Conservation (phyloP, 768 basidiomycete species). For the Leucocoprinus leucothites region DNA sequence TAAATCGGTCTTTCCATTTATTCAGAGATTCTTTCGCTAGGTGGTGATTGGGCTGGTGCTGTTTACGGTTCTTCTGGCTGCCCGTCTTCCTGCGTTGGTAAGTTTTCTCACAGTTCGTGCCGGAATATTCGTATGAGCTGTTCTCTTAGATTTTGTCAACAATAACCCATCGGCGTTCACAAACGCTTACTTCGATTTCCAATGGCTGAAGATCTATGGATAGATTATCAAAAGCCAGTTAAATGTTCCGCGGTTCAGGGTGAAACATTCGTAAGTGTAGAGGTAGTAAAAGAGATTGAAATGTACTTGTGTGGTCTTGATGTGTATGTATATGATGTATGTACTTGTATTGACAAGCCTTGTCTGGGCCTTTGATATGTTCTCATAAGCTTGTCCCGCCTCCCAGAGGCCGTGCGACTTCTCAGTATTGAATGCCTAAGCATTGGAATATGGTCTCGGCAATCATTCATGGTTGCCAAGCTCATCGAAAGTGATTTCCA, state of each 20-base stretch:
- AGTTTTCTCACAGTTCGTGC: conserved; percentile 18
- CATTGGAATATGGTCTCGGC: too few relatives aligned
- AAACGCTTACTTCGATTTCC: conserved; percentile 72
- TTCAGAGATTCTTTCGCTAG: conserved; percentile 23
- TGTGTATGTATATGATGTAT: not conserved
- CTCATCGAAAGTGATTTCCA: too few relatives aligned
- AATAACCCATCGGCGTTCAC: conserved; percentile 64
- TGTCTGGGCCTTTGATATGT: too few relatives aligned
- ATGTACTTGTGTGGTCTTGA: not conserved
- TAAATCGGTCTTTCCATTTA: not conserved
- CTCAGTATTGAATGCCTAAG: too few relatives aligned
- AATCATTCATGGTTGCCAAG: too few relatives aligned
- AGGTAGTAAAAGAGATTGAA: too few relatives aligned
- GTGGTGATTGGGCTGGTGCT: conserved; percentile 57
- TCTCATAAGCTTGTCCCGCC: too few relatives aligned
- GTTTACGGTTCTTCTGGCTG: conserved; percentile 47
- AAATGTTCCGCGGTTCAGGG: not conserved
- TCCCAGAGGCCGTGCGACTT: too few relatives aligned
- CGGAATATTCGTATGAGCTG: not conserved
- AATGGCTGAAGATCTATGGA: conserved; percentile 45
- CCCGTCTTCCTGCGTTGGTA: conserved; percentile 50
- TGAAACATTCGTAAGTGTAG: too few relatives aligned
- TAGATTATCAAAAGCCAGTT: conserved; percentile 5
- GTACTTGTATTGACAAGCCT: too few relatives aligned
- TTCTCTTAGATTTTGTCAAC: conserved; percentile 52